Evolutionary conservation across 805 yeast genomes (phyloP), one percentile per base, ranked within the genome.

Genomic region (Suhomyces canberraensis): DNA sequence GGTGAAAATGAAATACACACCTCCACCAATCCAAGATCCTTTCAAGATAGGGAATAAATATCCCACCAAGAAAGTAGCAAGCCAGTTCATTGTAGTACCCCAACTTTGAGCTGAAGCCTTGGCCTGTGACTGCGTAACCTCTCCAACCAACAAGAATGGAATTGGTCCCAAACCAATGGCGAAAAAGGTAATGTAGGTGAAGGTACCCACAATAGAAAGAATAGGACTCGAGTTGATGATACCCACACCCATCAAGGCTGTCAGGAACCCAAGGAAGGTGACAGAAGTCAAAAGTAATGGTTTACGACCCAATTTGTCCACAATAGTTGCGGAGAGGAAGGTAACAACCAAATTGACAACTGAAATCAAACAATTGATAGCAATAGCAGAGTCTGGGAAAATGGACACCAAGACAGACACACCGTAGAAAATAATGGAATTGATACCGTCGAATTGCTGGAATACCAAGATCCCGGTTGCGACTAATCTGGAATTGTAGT

Each of bases 151-250:
- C 47, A 91, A 64, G 63, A 93, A 91, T 28, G 98, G 98, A 37
- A 93, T 89, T 5, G 98, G 98, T 0, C 98, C 98, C 43, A 89
- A 58, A 0, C 98, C 98, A 22, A 84, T 65, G 0, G 97, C 98
- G 66, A 91, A 93, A 18, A 88, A 76, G 1, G 84, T 79, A 33
- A 91, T 89, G 55, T 88, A 90, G 1, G 73, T 53, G 36, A 87
- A 75, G 0, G 89, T 81, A 8, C 89, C 79, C 1, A 73, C 33
- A 1, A 84, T 79, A 1, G 90, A 72, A 11, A 81, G 42, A 0
- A 61, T 21, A 0, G 84, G 67, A 33, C 63, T 62, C 2, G 67
- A 57, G 13, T 56, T 43, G 14, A 76, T 52, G 25, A 91, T 82
- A 2, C 95, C 91, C 16, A 75, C 29, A 1, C 87, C 81, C 54